A percentile compares a stretch with the other conserved stretches of the same genome.
phyloP scores from a whole-genome alignment of 805 yeast genomes.

The Suhomyces emberorum region DNA sequence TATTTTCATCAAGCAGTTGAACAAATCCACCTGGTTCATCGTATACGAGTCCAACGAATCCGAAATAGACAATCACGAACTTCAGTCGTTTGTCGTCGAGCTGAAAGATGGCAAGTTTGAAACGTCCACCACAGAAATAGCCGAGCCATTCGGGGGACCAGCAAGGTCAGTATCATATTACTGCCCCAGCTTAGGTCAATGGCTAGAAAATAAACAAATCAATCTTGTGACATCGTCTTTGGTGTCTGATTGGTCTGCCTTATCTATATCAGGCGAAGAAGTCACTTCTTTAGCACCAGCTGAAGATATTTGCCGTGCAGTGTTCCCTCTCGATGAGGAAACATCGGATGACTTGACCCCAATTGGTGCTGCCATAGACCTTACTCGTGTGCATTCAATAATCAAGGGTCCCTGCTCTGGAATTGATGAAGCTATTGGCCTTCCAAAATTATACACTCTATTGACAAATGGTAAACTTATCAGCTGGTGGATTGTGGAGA shows the following conservation, averaged over 20 bases:
- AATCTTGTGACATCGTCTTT: slow-evolving; percentile 56
- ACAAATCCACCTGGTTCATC: slow-evolving; percentile 11
- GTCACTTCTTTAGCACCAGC: slow-evolving; percentile 38
- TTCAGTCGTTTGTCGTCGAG: slow-evolving; percentile 23
- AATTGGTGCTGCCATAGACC: slow-evolving; percentile 65
- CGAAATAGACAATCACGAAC: slow-evolving; percentile 27
- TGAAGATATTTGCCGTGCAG: slow-evolving; percentile 72
- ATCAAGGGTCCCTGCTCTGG: slow-evolving; percentile 56
- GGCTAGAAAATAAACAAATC: slow-evolving; percentile 32
- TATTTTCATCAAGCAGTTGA: slow-evolving; percentile 2
- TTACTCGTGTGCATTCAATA: slow-evolving; percentile 36
- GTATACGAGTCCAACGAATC: slow-evolving; percentile 25
- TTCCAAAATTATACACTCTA: slow-evolving; percentile 64
- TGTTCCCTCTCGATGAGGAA: slow-evolving; percentile 65
- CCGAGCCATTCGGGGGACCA: slow-evolving; percentile 48
- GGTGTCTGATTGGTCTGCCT: slow-evolving; percentile 44
- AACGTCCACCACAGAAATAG: slow-evolving; percentile 31
- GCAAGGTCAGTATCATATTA: slow-evolving; percentile 46
- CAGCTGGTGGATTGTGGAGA: slow-evolving; percentile 64
- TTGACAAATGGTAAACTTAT: slow-evolving; percentile 61
- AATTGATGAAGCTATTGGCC: slow-evolving; percentile 53
- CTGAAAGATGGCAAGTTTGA: slow-evolving; percentile 1
- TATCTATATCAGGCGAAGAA: slow-evolving; percentile 8
- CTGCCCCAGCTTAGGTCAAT: slow-evolving; percentile 32
- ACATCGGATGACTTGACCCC: slow-evolving; percentile 68